A percentile compares a stretch with the other conserved stretches of the same genome.
phyloP scores from a whole-genome alignment of 192 early-diverging fungal genomes.

The Phycomyces nitens region DNA sequence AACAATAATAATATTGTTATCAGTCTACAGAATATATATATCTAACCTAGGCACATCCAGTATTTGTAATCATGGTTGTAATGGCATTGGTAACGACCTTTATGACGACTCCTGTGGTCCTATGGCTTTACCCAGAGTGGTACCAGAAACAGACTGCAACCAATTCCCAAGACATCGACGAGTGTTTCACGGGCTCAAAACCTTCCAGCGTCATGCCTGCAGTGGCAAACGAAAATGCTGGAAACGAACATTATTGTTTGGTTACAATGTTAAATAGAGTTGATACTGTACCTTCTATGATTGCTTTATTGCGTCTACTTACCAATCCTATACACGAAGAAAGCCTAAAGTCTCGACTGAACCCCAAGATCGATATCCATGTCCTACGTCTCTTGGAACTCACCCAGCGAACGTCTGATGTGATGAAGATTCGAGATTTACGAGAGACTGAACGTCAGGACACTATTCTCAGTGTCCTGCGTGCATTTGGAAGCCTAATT shows the following conservation, averaged over 20 bases:
- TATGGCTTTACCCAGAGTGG: conserved; percentile 67
- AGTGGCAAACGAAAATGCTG: background rate
- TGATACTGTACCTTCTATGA: conserved; percentile 64
- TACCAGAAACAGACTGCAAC: conserved; percentile 46
- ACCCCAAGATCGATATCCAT: conserved; percentile 25
- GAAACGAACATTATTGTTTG: conserved; percentile 23
- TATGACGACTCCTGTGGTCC: conserved; percentile 78
- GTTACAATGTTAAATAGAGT: conserved; percentile 62
- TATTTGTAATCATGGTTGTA: conserved; percentile 53
- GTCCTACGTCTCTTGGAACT: conserved; percentile 80
- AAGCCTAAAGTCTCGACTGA: conserved; percentile 9
- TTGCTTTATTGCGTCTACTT: conserved; percentile 58
- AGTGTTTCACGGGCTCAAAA: background rate
- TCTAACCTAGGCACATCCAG: background rate
- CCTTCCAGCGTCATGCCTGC: background rate
- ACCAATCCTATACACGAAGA: background rate
- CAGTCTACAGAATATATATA: background rate
- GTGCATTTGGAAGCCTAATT: conserved; percentile 76
- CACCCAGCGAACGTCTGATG: conserved; percentile 73
- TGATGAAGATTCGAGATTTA: conserved; percentile 74
- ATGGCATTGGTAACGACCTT: conserved; percentile 70
- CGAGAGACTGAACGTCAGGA: conserved; percentile 62
- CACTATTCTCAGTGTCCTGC: conserved; percentile 77
- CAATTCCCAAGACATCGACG: background rate
- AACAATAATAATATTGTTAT: no score